Base-by-base conservation (phyloP, 2,329 filamentous ascomycete genomes). In the Tympanopsis confertula region DNA sequence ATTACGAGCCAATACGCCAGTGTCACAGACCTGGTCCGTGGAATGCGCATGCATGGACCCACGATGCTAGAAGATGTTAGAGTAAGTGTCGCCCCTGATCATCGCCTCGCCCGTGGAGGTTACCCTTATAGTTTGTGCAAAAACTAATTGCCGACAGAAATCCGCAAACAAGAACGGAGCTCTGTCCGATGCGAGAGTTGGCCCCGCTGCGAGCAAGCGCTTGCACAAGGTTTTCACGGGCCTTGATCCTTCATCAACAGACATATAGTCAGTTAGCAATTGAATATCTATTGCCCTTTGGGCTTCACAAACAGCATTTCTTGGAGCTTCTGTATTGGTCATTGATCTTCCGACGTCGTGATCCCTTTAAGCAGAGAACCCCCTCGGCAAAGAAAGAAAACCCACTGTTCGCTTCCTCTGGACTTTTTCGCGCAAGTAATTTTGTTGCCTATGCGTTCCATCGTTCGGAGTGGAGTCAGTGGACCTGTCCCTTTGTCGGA, bases 201-300 rank as follows among this genome's bases (percentile, higher is more conserved):
- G 65, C 0, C 64, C 62, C n/a, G 60, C 63, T 18, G 55, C 63
- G 4, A 68, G 64, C 42, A 61, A 51, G 43, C 56, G 65, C 20
- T 40, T 69, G 40, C 63, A 64, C 45, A 67, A 65, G 48, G 62
- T 68, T 2, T 69, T 68, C 42, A 66, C 61, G 46, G 61, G 62
- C 3, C 44, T 56, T 35, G 63, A 68, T 47, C 57, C 63, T 19
- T 42, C 53, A 7, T 61, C 62, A 1, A 63, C 59, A 5, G 64
- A 68, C 7, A 33, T 33, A 7, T 33, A 18, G 17, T 17, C 7
- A 12, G 30, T 10, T 15, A 10, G 10, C 10, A 10, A 10, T 28
- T 10, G 10, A 28, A 10, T n/a, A 10, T 10, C n/a, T 28, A 28
- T 28, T 28, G 24, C 10, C 10, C 24, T 28, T 28, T 28, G 24